phyloP scores from a whole-genome alignment of 768 basidiomycete species.

The Mycena capillaripes region DNA sequence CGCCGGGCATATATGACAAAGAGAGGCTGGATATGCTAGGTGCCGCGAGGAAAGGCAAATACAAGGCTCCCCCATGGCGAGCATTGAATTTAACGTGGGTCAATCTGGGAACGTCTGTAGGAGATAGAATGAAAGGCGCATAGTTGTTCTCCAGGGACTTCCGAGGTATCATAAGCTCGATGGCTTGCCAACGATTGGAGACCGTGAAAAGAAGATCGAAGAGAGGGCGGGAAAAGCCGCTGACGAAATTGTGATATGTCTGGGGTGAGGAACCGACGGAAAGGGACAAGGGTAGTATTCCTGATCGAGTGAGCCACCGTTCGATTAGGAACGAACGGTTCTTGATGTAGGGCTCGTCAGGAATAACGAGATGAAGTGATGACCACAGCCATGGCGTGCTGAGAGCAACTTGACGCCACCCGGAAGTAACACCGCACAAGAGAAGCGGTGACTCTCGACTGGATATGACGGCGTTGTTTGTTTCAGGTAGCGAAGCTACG shows the following conservation, averaged over 20 bases:
- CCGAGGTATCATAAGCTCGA: not conserved
- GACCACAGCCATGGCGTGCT: constrained; percentile 43
- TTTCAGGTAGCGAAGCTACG: constrained; percentile 32
- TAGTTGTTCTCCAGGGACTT: not conserved
- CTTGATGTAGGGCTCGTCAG: not conserved
- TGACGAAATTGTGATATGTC: no score
- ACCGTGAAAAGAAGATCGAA: not conserved
- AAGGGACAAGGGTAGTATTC: constrained; percentile 1
- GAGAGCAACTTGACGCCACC: constrained; percentile 39
- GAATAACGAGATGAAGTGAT: constrained; percentile 28
- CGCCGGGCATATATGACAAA: not conserved
- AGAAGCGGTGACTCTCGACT: constrained; percentile 34
- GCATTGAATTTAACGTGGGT: not conserved
- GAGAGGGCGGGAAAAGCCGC: no score
- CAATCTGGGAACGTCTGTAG: not conserved
- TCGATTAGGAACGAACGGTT: not conserved
- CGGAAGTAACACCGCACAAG: constrained; percentile 37
- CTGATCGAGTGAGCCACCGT: not conserved
- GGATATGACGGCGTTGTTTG: constrained; percentile 35
- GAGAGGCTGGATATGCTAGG: not conserved
- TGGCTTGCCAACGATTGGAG: not conserved
- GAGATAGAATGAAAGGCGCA: not conserved
- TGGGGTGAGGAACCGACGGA: not conserved
- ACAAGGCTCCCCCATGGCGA: not conserved
- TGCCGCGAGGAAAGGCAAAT: not conserved